Base-by-base conservation (phyloP, 768 basidiomycete genomes). In the Agrocybe praecox region DNA sequence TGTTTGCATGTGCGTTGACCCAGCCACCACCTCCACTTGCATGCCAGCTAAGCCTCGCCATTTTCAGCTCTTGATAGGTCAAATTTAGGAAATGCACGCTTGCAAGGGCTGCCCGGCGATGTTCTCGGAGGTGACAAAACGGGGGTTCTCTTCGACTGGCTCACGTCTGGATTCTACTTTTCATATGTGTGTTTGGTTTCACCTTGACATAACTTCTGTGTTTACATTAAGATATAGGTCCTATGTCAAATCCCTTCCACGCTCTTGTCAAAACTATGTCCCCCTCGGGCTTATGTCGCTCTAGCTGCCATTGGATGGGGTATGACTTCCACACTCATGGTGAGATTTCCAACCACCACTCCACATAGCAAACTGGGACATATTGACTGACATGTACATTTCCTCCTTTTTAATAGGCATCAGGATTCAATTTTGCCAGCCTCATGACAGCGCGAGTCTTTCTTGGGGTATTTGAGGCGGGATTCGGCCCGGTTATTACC, bases 391-490 rank as follows among this genome's bases (percentile, higher is more conserved):
- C 36, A 50, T 42, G 33, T 22, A 6, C 4, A 11, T 34, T 53
- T 15, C n/a, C 36, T 12, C 53, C 50, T 5, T 3, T 40, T 47
- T 51, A 33, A 12, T 49, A 90, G 89, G 70, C 90, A 2, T 76
- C 85, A 1, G 76, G 81, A 0, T 88, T 83, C 67, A 79, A 82
- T 65, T 84, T 88, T 47, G 74, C 74, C 10, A 84, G 86, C 19
- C 69, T 91, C 34, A 67, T 91, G 22, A 74, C 79, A 8, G 75
- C 80, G 11, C 78, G 90, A 47, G 58, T 92, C 24, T 79, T 80
- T 36, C 74, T 92, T n/a, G 90, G 90, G 9, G 66, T 89, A 32
- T 92, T 92, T 64, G 90, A 92, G 69, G 84, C 90, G 4, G 85
- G 85, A 21, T 92, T 92, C 62, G 89, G 84, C 1, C 90, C 90